A percentile compares a stretch with the other conserved stretches of the same genome.
phyloP scores from a whole-genome alignment of 2,329 filamentous ascomycete species.

The Tolypocladium tropicale region DNA sequence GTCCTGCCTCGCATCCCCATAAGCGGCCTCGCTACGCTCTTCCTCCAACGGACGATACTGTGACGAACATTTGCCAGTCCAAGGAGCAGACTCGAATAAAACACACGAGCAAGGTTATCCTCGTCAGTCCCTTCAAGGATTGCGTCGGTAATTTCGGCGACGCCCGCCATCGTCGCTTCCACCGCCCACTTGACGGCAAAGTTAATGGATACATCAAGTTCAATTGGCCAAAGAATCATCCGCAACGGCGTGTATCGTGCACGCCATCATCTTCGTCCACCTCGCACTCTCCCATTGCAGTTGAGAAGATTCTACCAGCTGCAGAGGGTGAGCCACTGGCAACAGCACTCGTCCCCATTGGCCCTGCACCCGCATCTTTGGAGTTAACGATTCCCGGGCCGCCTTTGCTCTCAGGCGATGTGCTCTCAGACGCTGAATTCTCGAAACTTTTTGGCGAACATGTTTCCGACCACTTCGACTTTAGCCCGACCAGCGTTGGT shows the following conservation, averaged over 20 bases:
- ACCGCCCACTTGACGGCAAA: conserved; percentile 19
- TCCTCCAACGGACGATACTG: conserved; percentile 3
- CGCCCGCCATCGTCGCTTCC: conserved; percentile 12
- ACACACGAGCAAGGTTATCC: conserved; percentile 1
- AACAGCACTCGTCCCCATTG: neutral
- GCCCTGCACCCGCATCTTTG: neutral
- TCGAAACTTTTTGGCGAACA: neutral
- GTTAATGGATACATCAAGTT: conserved; percentile 30
- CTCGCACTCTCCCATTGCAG: neutral
- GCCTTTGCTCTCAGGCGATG: neutral
- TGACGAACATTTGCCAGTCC: conserved; percentile 1
- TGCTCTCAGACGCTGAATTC: neutral
- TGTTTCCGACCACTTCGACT: neutral
- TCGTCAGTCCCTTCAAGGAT: conserved; percentile 22
- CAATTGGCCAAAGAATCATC: conserved; percentile 17
- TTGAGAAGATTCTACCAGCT: neutral
- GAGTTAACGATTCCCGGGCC: neutral
- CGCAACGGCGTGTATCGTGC: neutral
- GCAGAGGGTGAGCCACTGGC: neutral
- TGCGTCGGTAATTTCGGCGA: conserved; percentile 17
- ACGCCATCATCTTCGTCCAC: neutral
- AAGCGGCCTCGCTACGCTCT: conserved; percentile 9
- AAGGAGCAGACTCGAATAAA: conserved; percentile 6
- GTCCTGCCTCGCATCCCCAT: conserved; percentile 3
- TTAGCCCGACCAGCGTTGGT: neutral